Conservation (phyloP, 2,329 filamentous ascomycete species). For the Ophiostoma tasmaniense region DNA sequence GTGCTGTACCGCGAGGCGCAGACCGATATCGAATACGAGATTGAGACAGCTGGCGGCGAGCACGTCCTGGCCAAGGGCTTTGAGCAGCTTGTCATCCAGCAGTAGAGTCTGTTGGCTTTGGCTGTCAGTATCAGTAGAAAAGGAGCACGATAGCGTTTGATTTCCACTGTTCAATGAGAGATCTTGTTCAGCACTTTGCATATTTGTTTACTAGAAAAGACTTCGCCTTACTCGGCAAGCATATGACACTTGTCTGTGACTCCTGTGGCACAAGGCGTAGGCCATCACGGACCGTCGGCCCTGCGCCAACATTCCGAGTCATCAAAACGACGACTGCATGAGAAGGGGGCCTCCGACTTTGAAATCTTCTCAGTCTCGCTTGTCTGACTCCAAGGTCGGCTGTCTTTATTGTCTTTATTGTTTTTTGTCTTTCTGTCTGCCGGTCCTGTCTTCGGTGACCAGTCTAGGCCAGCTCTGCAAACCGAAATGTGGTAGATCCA, state of each 20-base stretch:
- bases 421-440: neutral
- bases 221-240: too few species aligned
- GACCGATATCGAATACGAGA: slow-evolving; percentile 39
- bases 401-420: neutral
- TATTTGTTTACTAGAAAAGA: too few species aligned
- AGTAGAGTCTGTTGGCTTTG: neutral
- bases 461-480: neutral
- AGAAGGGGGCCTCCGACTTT: neutral
- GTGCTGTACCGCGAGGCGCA: slow-evolving; percentile 39
- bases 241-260: neutral
- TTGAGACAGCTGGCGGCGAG: slow-evolving; percentile 33
- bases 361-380: neutral
- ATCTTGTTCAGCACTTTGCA: neutral
- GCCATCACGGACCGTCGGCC: neutral
- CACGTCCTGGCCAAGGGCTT: slow-evolving; percentile 24
- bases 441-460: neutral
- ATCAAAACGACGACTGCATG: neutral
- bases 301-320: neutral
- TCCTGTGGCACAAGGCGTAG: neutral
- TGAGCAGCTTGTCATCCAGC: slow-evolving; percentile 20
- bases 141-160: neutral
- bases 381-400: neutral
- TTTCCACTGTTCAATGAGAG: neutral
- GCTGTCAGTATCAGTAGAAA: neutral
- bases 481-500: neutral